A percentile compares a stretch with the other conserved stretches of the same genome.
phyloP scores from a whole-genome alignment of 768 basidiomycete species.

The Saitozyma podzolica region DNA sequence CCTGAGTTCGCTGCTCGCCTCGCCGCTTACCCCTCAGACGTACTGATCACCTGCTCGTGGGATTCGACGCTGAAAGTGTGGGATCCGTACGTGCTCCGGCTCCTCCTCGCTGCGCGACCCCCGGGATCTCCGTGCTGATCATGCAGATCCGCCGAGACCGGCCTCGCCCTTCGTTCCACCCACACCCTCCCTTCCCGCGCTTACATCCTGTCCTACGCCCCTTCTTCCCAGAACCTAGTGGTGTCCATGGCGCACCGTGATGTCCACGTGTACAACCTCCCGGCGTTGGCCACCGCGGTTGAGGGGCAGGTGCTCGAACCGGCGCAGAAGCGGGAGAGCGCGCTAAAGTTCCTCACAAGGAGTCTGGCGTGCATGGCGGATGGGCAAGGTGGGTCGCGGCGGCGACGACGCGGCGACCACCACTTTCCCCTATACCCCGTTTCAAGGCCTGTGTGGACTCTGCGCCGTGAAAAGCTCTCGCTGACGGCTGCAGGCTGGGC shows the following conservation, averaged over 20 bases:
- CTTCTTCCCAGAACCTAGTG: conserved; percentile 75
- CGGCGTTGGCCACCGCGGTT: conserved; percentile 61
- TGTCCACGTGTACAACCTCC: conserved; percentile 84
- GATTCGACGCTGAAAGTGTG: conserved; percentile 84
- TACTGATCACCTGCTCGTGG: conserved; percentile 85
- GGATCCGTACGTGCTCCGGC: conserved; percentile 59
- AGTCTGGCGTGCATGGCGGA: conserved; percentile 88
- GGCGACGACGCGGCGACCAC: no score
- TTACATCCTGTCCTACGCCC: conserved; percentile 69
- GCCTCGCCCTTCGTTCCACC: conserved; percentile 61
- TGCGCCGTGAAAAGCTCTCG: background rate
- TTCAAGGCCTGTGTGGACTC: conserved; percentile 10
- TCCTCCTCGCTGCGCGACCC: conserved; percentile 44
- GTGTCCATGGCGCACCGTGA: conserved; percentile 89
- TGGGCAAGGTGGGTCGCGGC: conserved; percentile 66
- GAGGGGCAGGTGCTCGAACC: conserved; percentile 46
- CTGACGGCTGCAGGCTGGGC: conserved; percentile 69
- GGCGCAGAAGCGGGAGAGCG: conserved; percentile 78
- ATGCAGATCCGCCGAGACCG: conserved; percentile 50
- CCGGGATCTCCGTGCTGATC: conserved; percentile 41
- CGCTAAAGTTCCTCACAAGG: conserved; percentile 91
- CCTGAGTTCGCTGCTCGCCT: background rate
- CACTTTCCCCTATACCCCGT: no score
- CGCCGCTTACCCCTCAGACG: conserved; percentile 56
- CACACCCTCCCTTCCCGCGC: conserved; percentile 76